Evolutionary conservation across 225 moss, liverwort and hornwort genomes (phyloP), one percentile per base, ranked within the genome.

Genomic region (Pleurozium schreberi): DNA sequence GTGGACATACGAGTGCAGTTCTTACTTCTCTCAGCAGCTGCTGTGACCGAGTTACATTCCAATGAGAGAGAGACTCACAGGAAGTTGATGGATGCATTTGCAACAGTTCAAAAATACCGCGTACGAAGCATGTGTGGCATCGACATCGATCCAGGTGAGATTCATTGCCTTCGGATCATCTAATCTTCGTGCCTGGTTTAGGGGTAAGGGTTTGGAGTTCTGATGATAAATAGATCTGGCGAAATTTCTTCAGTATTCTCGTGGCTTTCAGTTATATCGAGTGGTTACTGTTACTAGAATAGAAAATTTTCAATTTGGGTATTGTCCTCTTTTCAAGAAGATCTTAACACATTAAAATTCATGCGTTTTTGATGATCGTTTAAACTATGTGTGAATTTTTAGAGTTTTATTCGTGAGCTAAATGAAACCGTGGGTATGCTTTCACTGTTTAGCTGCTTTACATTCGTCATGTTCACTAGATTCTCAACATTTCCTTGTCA

Each of bases 81-180:
- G 85, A 38, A 75, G 31, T 80, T 91, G 84, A 65, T 85, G 85
- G n/a, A 90, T 81, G 85, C 65, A 40, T 81, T 77, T 92, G 81
- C 87, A 85, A 88, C 96, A 99, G 99, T 93, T 83, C 94, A 95
- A 94, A 96, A 94, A 92, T 99, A 90, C 86, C 85, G 89, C 34
- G 95, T 96, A 65, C 95, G 91, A 84, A 96, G 96, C 81, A 97
- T 99, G 88, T 91, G 96, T 80, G 99, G 99, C 77, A 63, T 99
- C 52, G 99, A 99, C 86, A 95, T 99, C 47, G 99, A 99, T 83
- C 86, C 90, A 84, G 95, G 99, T 97, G 85, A 62, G 95, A 78
- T 55, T 77, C 42, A 58, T 80, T 87, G 21, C 78, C n/a, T 87
- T 80, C 83, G 52, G 71, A 69, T 83, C 67, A 50, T 57, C 55